These are phyloP conservation scores for Lecanoromycetidae sp. DNA, from an alignment of 2,329 filamentous ascomycete species.

Conservation along the genomic window DNA sequence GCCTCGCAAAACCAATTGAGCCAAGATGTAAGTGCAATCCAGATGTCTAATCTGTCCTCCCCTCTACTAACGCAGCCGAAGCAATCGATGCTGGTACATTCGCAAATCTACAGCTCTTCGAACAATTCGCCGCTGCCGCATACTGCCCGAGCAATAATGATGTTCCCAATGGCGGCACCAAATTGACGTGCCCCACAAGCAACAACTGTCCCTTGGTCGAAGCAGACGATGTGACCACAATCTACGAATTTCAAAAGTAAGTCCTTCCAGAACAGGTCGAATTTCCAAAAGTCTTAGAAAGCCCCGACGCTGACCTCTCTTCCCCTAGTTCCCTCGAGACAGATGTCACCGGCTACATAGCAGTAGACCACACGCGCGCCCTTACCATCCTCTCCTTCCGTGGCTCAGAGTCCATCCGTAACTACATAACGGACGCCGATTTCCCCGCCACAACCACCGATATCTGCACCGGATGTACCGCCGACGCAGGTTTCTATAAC, in stretches of 20 bases:
- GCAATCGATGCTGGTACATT: slow-evolving; percentile 12
- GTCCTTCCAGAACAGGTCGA: neutral
- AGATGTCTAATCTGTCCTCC: neutral
- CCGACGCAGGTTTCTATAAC: slow-evolving; percentile 32
- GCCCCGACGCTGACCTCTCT: neutral
- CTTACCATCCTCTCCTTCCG: slow-evolving; percentile 28
- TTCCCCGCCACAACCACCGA: slow-evolving; percentile 23
- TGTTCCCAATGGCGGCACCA: slow-evolving; percentile 25
- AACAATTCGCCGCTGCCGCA: slow-evolving; percentile 41
- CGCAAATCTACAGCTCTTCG: slow-evolving; percentile 34
- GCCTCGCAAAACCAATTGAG: slow-evolving; percentile 3
- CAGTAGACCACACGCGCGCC: slow-evolving; percentile 33
- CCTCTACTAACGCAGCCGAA: neutral
- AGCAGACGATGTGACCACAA: slow-evolving; percentile 32
- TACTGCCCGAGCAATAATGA: slow-evolving; percentile 41
- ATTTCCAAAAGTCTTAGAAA: too few species aligned
- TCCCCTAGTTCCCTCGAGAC: slow-evolving; percentile 19
- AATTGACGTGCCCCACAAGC: slow-evolving; percentile 29
- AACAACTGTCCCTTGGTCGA: slow-evolving; percentile 38
- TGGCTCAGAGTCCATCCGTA: slow-evolving; percentile 24
- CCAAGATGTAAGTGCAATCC: slow-evolving; percentile 2
- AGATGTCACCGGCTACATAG: slow-evolving; percentile 38
- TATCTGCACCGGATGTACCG: slow-evolving; percentile 35
- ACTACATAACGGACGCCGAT: slow-evolving; percentile 27
- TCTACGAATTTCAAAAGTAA: slow-evolving; percentile 37